Conservation (phyloP, 805 yeast genomes). For the Lipomyces sp. region DNA sequence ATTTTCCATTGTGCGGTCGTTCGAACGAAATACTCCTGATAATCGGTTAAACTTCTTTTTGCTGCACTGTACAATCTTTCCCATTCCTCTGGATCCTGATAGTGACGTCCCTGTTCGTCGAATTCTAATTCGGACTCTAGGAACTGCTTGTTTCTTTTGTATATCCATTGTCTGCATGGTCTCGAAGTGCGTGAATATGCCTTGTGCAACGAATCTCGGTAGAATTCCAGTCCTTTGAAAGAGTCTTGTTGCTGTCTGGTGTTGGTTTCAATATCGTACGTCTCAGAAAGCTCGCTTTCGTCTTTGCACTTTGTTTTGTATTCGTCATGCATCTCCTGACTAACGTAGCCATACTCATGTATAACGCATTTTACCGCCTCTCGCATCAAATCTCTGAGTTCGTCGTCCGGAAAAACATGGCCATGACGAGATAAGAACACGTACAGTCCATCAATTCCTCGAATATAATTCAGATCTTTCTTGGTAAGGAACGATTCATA, state of each 20-base stretch:
- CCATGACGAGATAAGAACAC: not conserved
- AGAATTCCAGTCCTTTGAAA: not conserved
- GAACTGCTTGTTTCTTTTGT: not conserved
- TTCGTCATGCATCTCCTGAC: constrained; percentile 5
- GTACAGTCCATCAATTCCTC: constrained; percentile 31
- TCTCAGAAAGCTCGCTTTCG: not conserved
- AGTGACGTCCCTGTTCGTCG: constrained; percentile 1
- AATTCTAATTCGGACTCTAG: not conserved
- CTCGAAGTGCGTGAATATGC: constrained; percentile 7
- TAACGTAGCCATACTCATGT: constrained; percentile 25
- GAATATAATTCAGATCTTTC: constrained; percentile 8
- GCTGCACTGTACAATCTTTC: constrained; percentile 1
- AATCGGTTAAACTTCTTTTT: not conserved
- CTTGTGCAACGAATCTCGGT: not conserved
- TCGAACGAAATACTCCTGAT: not conserved
- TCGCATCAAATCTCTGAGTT: constrained; percentile 10
- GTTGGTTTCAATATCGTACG: not conserved
- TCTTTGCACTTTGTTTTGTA: not conserved
- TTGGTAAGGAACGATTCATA: constrained; percentile 27
- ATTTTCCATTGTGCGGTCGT: not conserved
- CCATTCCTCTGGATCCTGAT: constrained; percentile 5
- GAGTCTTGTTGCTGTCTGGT: not conserved
- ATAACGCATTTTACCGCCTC: constrained; percentile 23
- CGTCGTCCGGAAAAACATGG: constrained; percentile 6
- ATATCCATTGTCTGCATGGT: not conserved